Percentiles rank a stretch among this genome's conserved stretches.
Evolutionary conservation across 306 rosid genomes (phyloP).

Genomic region (Prinsepia uniflora): DNA sequence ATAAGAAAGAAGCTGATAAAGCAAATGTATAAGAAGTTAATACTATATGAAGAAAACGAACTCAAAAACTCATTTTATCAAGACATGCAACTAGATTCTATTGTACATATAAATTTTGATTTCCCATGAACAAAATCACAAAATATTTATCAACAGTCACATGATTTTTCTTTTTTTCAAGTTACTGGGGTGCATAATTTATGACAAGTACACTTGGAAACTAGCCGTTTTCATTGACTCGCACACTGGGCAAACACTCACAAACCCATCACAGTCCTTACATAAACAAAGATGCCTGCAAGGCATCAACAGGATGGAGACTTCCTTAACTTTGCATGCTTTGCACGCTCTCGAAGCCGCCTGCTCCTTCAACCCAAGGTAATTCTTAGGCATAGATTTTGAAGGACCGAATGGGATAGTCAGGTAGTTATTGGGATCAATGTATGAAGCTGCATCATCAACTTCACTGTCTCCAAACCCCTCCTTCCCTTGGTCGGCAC

Average conservation of each 20-base stretch:
- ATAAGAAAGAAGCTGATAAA: too few species aligned
- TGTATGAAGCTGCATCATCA: constrained; percentile 68
- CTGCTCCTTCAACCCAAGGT: constrained; percentile 38
- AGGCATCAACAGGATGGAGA: constrained; percentile 79
- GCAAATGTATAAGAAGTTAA: too few species aligned
- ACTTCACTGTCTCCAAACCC: constrained; percentile 92
- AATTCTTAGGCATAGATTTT: constrained; percentile 33
- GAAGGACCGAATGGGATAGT: constrained; percentile 29
- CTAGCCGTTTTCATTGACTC: constrained; percentile 66
- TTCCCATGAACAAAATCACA: constrained; percentile 12
- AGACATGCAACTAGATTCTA: neutral
- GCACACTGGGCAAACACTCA: constrained; percentile 74
- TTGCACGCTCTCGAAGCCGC: constrained; percentile 65
- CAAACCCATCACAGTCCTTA: constrained; percentile 69
- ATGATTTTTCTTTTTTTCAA: constrained; percentile 8
- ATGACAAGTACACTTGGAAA: constrained; percentile 66
- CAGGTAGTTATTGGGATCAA: constrained; percentile 57
- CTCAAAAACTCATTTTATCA: constrained; percentile 3
- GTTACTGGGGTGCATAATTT: constrained; percentile 30
- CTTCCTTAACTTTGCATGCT: constrained; percentile 74
- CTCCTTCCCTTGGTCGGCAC: constrained; percentile 83
- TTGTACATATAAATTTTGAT: neutral
- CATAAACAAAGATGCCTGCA: constrained; percentile 90
- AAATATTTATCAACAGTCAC: constrained; percentile 17
- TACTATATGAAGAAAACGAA: too few species aligned